Conservation (phyloP, 805 yeast genomes). For the Suhomyces emberorum region DNA sequence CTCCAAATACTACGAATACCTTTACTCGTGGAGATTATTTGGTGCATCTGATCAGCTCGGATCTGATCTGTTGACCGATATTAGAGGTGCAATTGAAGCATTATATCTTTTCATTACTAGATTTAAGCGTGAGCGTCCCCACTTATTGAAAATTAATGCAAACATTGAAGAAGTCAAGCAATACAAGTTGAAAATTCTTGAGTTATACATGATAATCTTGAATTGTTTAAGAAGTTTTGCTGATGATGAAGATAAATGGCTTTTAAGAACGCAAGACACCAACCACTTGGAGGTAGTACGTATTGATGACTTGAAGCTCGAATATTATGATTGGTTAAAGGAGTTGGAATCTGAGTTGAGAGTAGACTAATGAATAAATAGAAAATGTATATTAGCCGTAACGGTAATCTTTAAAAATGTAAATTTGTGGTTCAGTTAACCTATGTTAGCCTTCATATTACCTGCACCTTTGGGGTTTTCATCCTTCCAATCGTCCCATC, state of each 20-base stretch:
- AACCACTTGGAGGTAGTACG: constrained; percentile 18
- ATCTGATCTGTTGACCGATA: constrained; percentile 22
- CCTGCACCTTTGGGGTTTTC: constrained; percentile 86
- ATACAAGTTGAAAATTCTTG: constrained; percentile 37
- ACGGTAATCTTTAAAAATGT: no score
- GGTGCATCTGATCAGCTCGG: constrained; percentile 16
- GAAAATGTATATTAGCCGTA: background rate
- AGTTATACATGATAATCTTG: constrained; percentile 39
- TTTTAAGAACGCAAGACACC: constrained; percentile 19
- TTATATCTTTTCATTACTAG: constrained; percentile 36
- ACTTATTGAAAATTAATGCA: constrained; percentile 12
- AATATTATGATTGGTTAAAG: constrained; percentile 35
- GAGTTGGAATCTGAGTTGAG: constrained; percentile 26
- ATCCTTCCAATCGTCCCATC: constrained; percentile 94
- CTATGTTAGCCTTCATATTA: constrained; percentile 56
- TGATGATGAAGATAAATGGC: constrained; percentile 36
- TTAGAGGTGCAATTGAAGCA: constrained; percentile 44
- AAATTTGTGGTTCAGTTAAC: no score
- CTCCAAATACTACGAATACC: constrained; percentile 33
- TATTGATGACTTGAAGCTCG: constrained; percentile 28
- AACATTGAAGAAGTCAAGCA: constrained; percentile 25
- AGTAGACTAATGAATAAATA: constrained; percentile 1
- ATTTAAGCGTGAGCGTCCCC: constrained; percentile 25
- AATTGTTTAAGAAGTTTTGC: constrained; percentile 36
- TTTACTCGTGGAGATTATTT: constrained; percentile 41